phyloP scores from a whole-genome alignment of 2,329 filamentous ascomycete species.

The Fusarium sambucinum region DNA sequence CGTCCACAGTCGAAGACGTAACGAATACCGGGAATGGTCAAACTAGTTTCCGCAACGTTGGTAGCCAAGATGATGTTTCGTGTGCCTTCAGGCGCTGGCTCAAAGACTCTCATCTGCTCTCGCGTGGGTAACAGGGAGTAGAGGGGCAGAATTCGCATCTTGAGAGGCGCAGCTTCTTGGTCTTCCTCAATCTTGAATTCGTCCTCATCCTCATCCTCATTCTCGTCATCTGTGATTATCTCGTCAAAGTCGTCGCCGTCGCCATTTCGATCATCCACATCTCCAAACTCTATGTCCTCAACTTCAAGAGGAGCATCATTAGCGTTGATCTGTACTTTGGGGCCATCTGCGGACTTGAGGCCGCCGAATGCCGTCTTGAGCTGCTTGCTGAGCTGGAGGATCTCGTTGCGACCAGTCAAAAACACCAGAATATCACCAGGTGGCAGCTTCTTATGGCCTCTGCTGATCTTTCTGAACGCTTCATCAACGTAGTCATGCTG shows the following conservation, averaged over 20 bases:
- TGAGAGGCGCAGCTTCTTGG: conserved; percentile 68
- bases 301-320: conserved; percentile 83
- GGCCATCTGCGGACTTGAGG: conserved; percentile 67
- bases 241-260: conserved; percentile 72
- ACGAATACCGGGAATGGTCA: conserved; percentile 94
- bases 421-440: conserved; percentile 94
- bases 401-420: conserved; percentile 93
- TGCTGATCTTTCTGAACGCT: conserved; percentile 85
- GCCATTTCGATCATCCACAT: conserved; percentile 72
- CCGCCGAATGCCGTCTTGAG: conserved; percentile 76
- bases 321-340: conserved; percentile 80
- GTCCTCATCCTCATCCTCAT: conserved; percentile 71
- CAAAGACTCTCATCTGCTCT: conserved; percentile 92
- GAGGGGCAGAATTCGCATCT: conserved; percentile 90
- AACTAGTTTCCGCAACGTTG: conserved; percentile 95
- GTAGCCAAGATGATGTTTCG: conserved; percentile 91
- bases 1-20: conserved; percentile 97
- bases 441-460: conserved; percentile 90
- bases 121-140: conserved; percentile 92
- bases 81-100: conserved; percentile 83
- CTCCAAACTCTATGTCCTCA: conserved; percentile 88
- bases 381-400: conserved; percentile 82
- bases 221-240: conserved; percentile 68
- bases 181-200: conserved; percentile 79
- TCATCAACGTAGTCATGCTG: conserved; percentile 91